Percentiles rank a stretch among this genome's conserved stretches.
Conservation (phyloP, 208 protist genomes). For the Willaertia magna region DNA sequence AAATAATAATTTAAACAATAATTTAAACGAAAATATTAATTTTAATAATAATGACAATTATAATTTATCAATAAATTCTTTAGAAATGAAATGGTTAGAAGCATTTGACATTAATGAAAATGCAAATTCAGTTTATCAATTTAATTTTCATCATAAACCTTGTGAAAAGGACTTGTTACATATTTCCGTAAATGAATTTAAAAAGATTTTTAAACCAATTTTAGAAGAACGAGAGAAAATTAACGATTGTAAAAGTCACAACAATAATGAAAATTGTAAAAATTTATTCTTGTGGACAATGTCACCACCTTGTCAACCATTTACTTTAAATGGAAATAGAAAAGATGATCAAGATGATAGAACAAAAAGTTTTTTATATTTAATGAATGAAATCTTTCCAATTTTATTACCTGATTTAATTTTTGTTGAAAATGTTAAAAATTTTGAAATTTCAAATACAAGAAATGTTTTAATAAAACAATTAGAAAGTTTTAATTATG, state of each 20-base stretch:
- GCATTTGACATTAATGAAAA: conserved; percentile 1
- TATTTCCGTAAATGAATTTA: neutral
- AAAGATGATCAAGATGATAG: conserved; percentile 1
- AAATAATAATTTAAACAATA: neutral
- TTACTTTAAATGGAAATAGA: neutral
- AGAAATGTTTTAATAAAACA: neutral
- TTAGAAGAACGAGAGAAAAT: neutral
- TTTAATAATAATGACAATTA: neutral
- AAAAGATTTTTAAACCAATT: neutral
- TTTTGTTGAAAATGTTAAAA: conserved; percentile 17
- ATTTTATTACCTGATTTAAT: conserved; percentile 4
- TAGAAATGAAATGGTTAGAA: too few relatives aligned
- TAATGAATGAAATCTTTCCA: neutral
- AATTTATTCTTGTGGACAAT: conserved; percentile 9
- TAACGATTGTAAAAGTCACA: neutral
- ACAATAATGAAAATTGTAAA: neutral
- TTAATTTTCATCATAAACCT: neutral
- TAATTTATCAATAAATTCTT: neutral
- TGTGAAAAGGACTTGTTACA: neutral
- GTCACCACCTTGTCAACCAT: conserved; percentile 21
- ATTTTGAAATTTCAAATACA: neutral
- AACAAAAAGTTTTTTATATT: neutral
- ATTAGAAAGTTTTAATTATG: neutral
- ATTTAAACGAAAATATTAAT: neutral
- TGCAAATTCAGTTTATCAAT: neutral